Conservation (phyloP, 371 early-diverging fungal species). For the Lichtheimia corymbifera region DNA sequence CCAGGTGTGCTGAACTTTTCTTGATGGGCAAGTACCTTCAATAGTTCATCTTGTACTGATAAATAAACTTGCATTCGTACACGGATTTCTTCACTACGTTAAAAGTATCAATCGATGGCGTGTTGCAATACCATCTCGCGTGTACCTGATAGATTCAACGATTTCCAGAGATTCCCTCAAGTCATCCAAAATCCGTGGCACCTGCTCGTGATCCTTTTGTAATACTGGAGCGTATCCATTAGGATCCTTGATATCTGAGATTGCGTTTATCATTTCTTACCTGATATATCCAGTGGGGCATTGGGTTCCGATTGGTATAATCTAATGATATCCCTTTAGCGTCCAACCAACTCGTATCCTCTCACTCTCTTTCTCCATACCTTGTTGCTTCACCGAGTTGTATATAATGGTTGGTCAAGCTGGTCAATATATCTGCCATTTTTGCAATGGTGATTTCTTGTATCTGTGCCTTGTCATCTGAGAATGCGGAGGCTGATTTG, state of each 20-base stretch:
- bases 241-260: neutral
- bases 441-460: constrained; percentile 42
- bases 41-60: constrained; percentile 27
- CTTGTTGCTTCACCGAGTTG: constrained; percentile 50
- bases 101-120: neutral
- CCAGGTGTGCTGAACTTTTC: constrained; percentile 29
- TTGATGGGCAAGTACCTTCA: constrained; percentile 31
- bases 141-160: constrained; percentile 35
- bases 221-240: constrained; percentile 17
- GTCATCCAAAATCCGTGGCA: constrained; percentile 44
- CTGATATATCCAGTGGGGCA: constrained; percentile 39
- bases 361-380: constrained; percentile 11
- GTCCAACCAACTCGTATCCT: neutral
- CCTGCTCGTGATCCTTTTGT: constrained; percentile 42
- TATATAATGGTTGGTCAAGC: constrained; percentile 49
- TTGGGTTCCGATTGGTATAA: constrained; percentile 40
- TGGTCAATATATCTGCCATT: constrained; percentile 54
- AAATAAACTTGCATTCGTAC: constrained; percentile 27
- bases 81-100: constrained; percentile 37
- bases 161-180: constrained; percentile 29
- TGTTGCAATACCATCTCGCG: neutral
- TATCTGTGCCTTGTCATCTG: constrained; percentile 29
- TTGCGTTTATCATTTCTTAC: constrained; percentile 5
- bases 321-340: constrained; percentile 3
- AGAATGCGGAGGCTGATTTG: constrained; percentile 25